phyloP scores from a whole-genome alignment of 2,329 filamentous ascomycete species.

The Ophiostoma populinum region DNA sequence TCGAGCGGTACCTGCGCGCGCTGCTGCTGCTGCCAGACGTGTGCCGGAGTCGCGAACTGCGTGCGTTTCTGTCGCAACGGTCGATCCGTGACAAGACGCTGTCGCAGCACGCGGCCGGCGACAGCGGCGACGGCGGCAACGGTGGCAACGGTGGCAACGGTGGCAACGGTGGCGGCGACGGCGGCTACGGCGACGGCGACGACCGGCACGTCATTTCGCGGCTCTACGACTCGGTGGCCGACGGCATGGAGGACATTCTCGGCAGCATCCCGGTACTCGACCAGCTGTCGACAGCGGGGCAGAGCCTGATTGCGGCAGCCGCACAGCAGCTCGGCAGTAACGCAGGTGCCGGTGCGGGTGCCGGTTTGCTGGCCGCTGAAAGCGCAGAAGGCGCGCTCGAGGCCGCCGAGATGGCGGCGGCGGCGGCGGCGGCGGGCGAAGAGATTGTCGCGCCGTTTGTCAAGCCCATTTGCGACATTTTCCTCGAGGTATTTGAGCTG shows the following conservation, averaged over 20 bases:
- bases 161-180: background rate
- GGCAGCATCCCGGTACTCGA: constrained; percentile 93
- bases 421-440: constrained; percentile 59
- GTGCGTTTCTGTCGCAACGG: constrained; percentile 82
- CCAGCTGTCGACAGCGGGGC: constrained; percentile 79
- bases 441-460: constrained; percentile 50
- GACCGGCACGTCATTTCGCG: constrained; percentile 81
- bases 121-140: constrained; percentile 16
- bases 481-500: constrained; percentile 86
- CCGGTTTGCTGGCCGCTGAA: background rate
- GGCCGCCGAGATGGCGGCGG: constrained; percentile 76
- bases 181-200: constrained; percentile 18
- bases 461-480: constrained; percentile 95
- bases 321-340: constrained; percentile 37
- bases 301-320: constrained; percentile 71
- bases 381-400: constrained; percentile 39
- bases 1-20: constrained; percentile 73
- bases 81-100: too few species aligned
- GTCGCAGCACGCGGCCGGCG: constrained; percentile 22
- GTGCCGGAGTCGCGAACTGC: constrained; percentile 79
- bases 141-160: constrained; percentile 22
- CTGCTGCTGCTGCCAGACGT: constrained; percentile 79
- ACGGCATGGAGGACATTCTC: constrained; percentile 95
- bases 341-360: background rate
- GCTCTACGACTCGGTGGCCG: constrained; percentile 89